These are phyloP conservation scores for Chlamydomonas schloesseri DNA, from an alignment of 139 green algal genomes.

Conservation along the genomic window DNA sequence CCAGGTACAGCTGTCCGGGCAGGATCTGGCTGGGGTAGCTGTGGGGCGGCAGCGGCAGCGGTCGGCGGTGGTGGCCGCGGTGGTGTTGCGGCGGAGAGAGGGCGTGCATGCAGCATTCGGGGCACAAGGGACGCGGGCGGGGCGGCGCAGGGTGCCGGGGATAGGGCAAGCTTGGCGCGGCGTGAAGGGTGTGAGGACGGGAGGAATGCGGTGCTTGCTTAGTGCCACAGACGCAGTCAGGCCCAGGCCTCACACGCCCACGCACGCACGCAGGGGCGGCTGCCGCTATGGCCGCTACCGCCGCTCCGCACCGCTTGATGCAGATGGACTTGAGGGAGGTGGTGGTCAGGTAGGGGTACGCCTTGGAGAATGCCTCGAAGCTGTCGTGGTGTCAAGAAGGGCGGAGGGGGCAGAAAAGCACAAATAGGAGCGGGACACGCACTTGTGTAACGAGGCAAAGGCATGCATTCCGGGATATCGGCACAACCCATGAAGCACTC, in stretches of 20 bases:
- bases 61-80: background rate
- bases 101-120: background rate
- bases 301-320: constrained; percentile 61
- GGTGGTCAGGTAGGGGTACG: constrained; percentile 78
- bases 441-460: background rate
- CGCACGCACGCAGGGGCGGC: background rate
- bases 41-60: background rate
- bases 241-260: background rate
- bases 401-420: background rate
- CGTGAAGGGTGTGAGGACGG: too few relatives aligned
- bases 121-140: background rate
- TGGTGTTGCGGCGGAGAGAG: too few relatives aligned
- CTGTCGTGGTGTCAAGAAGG: constrained; percentile 20
- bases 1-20: constrained; percentile 77
- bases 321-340: constrained; percentile 66
- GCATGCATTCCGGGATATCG: background rate
- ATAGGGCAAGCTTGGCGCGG: too few relatives aligned
- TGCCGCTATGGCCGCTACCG: too few relatives aligned
- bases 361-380: constrained; percentile 65
- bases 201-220: background rate
- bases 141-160: background rate
- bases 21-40: constrained; percentile 83
- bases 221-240: background rate
- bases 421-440: too few relatives aligned
- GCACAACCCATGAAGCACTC: too few relatives aligned